Conservation (phyloP, 2,329 filamentous ascomycete species). For the Didymella pinodella region DNA sequence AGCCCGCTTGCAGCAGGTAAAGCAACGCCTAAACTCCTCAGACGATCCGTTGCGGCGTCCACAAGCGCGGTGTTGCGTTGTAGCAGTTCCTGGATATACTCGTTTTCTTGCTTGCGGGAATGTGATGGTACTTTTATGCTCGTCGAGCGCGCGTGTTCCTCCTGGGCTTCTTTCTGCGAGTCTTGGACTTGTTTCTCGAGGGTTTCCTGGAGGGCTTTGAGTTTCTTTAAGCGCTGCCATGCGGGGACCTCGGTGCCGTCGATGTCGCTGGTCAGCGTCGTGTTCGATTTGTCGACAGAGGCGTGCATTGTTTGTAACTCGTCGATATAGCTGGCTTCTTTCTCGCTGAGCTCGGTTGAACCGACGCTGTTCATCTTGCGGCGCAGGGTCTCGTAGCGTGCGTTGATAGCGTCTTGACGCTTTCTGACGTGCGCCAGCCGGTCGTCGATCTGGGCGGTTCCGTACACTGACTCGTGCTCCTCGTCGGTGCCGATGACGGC, state of each 20-base stretch:
- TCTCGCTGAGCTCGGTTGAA: slow-evolving; percentile 67
- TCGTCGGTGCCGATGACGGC: slow-evolving; percentile 68
- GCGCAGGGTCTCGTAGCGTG: slow-evolving; percentile 67
- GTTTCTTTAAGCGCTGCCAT: slow-evolving; percentile 66
- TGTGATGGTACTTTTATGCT: slow-evolving; percentile 44
- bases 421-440: slow-evolving; percentile 64
- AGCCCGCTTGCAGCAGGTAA: slow-evolving; percentile 26
- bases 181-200: slow-evolving; percentile 49
- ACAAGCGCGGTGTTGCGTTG: slow-evolving; percentile 45
- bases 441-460: slow-evolving; percentile 65
- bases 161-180: slow-evolving; percentile 26
- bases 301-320: slow-evolving; percentile 59
- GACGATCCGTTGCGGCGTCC: slow-evolving; percentile 41
- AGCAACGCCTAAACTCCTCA: slow-evolving; percentile 40
- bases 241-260: slow-evolving; percentile 44
- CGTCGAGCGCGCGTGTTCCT: slow-evolving; percentile 20
- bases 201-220: slow-evolving; percentile 63
- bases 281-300: slow-evolving; percentile 46
- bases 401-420: slow-evolving; percentile 64
- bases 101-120: slow-evolving; percentile 46
- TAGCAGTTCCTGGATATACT: slow-evolving; percentile 45
- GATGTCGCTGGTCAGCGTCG: slow-evolving; percentile 43
- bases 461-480: slow-evolving; percentile 49
- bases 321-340: slow-evolving; percentile 67
- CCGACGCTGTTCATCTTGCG: slow-evolving; percentile 58